Conservation (phyloP, 805 yeast species). For the Yamadazyma sp. region DNA sequence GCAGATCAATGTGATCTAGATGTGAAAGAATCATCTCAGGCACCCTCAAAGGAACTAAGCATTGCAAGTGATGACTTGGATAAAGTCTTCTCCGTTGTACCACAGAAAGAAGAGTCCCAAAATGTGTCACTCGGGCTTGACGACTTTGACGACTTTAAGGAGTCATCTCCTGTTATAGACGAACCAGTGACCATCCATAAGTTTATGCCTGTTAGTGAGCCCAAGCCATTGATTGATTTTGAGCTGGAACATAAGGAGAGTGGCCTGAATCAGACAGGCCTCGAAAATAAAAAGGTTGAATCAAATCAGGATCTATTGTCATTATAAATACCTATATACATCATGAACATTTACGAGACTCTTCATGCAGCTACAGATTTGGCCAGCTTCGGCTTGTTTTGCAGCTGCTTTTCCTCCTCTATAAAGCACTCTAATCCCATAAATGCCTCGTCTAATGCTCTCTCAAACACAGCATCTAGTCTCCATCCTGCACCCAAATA, state of each 20-base stretch:
- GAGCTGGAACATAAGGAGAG: constrained; percentile 1
- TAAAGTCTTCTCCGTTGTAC: constrained; percentile 11
- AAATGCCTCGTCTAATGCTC: constrained; percentile 85
- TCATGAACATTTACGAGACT: too few species aligned
- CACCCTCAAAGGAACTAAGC: too few species aligned
- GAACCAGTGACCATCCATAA: constrained; percentile 9
- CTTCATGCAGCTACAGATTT: constrained; percentile 2
- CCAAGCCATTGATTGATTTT: constrained; percentile 16
- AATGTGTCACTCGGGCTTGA: constrained; percentile 14
- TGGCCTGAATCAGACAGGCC: too few species aligned
- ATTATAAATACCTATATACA: too few species aligned
- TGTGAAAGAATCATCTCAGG: too few species aligned
- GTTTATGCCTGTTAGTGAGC: constrained; percentile 16
- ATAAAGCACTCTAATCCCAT: constrained; percentile 84
- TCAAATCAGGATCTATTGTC: background rate
- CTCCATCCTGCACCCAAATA: constrained; percentile 86
- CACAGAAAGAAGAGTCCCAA: background rate
- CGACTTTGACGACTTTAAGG: constrained; percentile 25
- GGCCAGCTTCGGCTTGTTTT: too few species aligned
- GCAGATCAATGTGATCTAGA: too few species aligned
- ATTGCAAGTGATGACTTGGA: constrained; percentile 15
- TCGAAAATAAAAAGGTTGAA: background rate
- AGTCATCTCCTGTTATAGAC: constrained; percentile 15
- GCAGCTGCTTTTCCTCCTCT: constrained; percentile 45
- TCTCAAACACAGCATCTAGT: constrained; percentile 63